These are phyloP conservation scores for Phytophthora aleatoria DNA, from an alignment of 352 stramenopile species.

Conservation along the genomic window DNA sequence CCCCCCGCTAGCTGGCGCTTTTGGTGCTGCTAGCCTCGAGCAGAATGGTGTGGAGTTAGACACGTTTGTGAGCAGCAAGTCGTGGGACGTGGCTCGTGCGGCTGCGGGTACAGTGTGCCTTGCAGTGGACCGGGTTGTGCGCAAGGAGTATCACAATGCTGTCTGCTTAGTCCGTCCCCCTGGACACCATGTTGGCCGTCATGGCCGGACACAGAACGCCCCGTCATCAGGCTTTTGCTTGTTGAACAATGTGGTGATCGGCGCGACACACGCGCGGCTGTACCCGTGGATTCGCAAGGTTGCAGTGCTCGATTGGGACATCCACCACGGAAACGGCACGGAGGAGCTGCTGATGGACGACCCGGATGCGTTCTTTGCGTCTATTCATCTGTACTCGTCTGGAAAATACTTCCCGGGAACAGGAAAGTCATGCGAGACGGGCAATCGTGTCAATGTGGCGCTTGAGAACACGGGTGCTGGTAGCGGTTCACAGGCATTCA, in stretches of 20 bases:
- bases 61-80: conserved; percentile 87
- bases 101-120: conserved; percentile 82
- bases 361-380: conserved; percentile 83
- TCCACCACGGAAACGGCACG: conserved; percentile 99
- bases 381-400: conserved; percentile 79
- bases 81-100: conserved; percentile 81
- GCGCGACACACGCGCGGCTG: conserved; percentile 95
- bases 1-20: conserved; percentile 62
- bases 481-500: conserved; percentile 72
- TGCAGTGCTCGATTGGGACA: conserved; percentile 98
- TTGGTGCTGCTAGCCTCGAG: conserved; percentile 68
- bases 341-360: conserved; percentile 90
- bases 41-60: conserved; percentile 76
- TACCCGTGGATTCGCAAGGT: conserved; percentile 92
- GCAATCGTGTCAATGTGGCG: conserved; percentile 80
- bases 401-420: conserved; percentile 84
- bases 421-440: conserved; percentile 58
- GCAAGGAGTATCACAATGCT: conserved; percentile 79
- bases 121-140: conserved; percentile 80
- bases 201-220: conserved; percentile 71
- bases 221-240: conserved; percentile 96
- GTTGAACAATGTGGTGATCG: conserved; percentile 99
- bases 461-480: conserved; percentile 72
- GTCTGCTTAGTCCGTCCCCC: conserved; percentile 91
- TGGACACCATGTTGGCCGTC: conserved; percentile 91